Conservation (phyloP, 805 yeast species). For the Tetrapisispora namnaoensis region DNA sequence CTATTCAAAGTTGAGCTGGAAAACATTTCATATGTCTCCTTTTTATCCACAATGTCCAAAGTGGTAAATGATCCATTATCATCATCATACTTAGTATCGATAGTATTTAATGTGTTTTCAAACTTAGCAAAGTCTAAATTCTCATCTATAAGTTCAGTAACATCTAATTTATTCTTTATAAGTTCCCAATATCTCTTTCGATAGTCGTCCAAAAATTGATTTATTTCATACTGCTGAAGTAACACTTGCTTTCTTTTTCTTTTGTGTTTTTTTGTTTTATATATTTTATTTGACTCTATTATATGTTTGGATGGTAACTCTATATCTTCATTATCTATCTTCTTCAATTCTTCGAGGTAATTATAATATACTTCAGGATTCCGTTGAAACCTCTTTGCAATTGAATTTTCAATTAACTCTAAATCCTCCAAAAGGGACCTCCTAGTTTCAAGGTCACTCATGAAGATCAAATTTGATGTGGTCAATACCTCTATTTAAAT, state of each 20-base stretch:
- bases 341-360: slow-evolving; percentile 9
- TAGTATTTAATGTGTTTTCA: slow-evolving; percentile 27
- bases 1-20: slow-evolving; percentile 9
- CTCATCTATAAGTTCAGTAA: not conserved
- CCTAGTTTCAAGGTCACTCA: slow-evolving; percentile 27
- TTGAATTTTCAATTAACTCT: slow-evolving; percentile 60
- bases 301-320: slow-evolving; percentile 6
- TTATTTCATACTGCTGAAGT: slow-evolving; percentile 61
- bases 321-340: not conserved
- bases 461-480: too few relatives aligned
- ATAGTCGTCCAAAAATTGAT: slow-evolving; percentile 40
- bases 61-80: not conserved
- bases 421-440: slow-evolving; percentile 47
- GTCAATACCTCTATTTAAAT: not conserved
- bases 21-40: slow-evolving; percentile 18
- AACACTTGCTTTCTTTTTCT: slow-evolving; percentile 40
- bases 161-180: not conserved
- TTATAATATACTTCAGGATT: slow-evolving; percentile 48
- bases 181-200: slow-evolving; percentile 23
- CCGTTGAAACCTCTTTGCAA: slow-evolving; percentile 48
- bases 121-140: slow-evolving; percentile 27
- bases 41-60: slow-evolving; percentile 8
- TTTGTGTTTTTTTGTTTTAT: slow-evolving; percentile 31
- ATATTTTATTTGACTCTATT: slow-evolving; percentile 21
- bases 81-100: slow-evolving; percentile 14